Evolutionary conservation across 176 grass and related monocot species (phyloP).

Genomic region (Tillandsia fasciculata): DNA sequence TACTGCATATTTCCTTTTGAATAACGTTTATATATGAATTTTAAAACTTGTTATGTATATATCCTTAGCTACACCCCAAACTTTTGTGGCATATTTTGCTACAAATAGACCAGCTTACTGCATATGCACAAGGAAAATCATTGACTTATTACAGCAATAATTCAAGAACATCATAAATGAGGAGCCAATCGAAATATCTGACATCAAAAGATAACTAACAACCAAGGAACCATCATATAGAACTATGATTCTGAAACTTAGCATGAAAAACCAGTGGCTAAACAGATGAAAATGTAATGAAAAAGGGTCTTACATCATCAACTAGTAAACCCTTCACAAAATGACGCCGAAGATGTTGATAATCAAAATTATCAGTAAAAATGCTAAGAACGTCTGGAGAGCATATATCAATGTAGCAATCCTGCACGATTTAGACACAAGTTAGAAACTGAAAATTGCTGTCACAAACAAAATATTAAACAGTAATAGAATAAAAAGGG

Average conservation of each 20-base stretch:
- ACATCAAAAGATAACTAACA: neutral
- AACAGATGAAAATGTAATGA: neutral
- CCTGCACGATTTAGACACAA: constrained; percentile 29
- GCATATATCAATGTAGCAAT: constrained; percentile 99
- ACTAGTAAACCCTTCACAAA: constrained; percentile 92
- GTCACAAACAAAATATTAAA: neutral
- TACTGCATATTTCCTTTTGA: too few relatives aligned
- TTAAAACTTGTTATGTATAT: too few relatives aligned
- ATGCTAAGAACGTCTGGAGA: constrained; percentile 86
- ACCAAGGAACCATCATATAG: neutral
- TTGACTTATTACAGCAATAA: neutral
- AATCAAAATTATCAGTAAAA: constrained; percentile 96
- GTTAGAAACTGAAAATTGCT: neutral
- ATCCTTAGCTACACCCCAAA: too few relatives aligned
- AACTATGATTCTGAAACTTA: too few relatives aligned
- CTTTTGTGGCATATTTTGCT: too few relatives aligned
- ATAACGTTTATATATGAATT: too few relatives aligned
- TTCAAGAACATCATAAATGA: neutral
- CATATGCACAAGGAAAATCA: neutral
- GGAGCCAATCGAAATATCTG: neutral
- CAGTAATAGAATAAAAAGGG: too few relatives aligned
- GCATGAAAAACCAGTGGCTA: neutral
- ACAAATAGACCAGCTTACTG: neutral
- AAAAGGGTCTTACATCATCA: constrained; percentile 61
- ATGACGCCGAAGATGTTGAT: constrained; percentile 97